Evolutionary conservation across 805 yeast species (phyloP).

Genomic region (Clavispora carvajalis): DNA sequence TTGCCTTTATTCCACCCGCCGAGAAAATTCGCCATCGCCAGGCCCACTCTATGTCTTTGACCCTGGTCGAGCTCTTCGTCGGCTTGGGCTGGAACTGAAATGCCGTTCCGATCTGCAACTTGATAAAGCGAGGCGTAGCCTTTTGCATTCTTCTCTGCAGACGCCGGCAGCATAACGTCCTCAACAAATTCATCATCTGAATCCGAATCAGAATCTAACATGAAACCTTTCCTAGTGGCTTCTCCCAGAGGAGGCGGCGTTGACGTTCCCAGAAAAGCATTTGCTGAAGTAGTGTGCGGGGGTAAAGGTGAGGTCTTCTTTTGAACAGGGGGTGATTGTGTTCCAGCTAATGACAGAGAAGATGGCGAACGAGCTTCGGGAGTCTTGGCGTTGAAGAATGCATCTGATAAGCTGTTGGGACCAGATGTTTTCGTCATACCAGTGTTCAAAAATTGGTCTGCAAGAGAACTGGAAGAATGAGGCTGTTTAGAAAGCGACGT

Average conservation of each 20-base stretch:
- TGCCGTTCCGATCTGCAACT: constrained; percentile 45
- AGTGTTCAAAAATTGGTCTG: constrained; percentile 33
- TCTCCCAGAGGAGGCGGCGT: constrained; percentile 18
- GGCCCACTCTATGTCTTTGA: constrained; percentile 24
- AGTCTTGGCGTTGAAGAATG: constrained; percentile 10
- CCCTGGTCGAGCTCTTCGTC: constrained; percentile 14
- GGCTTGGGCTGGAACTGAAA: constrained; percentile 22
- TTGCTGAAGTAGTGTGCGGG: constrained; percentile 38
- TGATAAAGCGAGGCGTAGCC: constrained; percentile 42
- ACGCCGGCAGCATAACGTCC: constrained; percentile 9
- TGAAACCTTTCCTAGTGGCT: constrained; percentile 23
- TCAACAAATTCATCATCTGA: constrained; percentile 28
- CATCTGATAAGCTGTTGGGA: constrained; percentile 7
- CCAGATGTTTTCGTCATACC: constrained; percentile 14
- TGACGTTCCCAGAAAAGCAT: constrained; percentile 32
- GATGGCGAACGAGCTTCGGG: constrained; percentile 2
- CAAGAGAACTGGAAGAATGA: constrained; percentile 34
- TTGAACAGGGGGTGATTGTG: constrained; percentile 20
- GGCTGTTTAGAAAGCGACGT: constrained; percentile 39
- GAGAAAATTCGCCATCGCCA: constrained; percentile 24
- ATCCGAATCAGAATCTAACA: constrained; percentile 34
- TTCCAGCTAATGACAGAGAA: constrained; percentile 6
- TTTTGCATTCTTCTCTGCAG: constrained; percentile 3
- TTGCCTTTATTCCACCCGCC: constrained; percentile 16
- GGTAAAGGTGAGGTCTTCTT: constrained; percentile 37